Percentiles rank a stretch among this genome's conserved stretches.
Conservation (phyloP, 768 basidiomycete genomes). For the Pleurotus platypus region DNA sequence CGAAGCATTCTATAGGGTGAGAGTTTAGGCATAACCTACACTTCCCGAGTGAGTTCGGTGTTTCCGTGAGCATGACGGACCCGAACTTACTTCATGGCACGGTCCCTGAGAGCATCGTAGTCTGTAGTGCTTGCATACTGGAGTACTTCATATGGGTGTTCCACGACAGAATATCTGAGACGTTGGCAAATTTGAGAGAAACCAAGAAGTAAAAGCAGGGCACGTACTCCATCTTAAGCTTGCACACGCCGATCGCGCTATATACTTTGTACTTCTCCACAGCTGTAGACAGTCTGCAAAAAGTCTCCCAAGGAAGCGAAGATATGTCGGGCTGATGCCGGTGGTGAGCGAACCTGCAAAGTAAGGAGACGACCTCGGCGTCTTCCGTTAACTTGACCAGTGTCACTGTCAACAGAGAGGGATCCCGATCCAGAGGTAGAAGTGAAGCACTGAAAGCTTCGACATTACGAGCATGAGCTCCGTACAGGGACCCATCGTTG, state of each 20-base stretch:
- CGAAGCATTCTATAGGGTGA: neutral
- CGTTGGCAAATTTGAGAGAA: neutral
- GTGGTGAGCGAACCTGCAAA: constrained; percentile 17
- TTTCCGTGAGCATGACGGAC: neutral
- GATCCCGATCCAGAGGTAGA: neutral
- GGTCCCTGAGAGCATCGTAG: neutral
- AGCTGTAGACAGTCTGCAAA: constrained; percentile 14
- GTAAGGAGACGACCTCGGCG: neutral
- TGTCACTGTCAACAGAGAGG: neutral
- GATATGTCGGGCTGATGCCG: constrained; percentile 16
- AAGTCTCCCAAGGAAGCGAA: constrained; percentile 8
- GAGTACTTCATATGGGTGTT: neutral
- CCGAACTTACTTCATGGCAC: neutral
- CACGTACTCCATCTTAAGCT: constrained; percentile 15
- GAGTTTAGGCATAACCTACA: neutral
- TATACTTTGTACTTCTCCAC: constrained; percentile 21
- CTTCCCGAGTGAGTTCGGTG: neutral
- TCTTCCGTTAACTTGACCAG: neutral
- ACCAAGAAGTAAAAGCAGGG: neutral
- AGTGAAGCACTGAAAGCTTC: neutral
- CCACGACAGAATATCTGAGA: neutral
- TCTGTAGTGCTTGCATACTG: neutral
- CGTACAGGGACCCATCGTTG: neutral
- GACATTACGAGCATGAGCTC: neutral
- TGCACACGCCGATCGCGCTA: constrained; percentile 15